These are phyloP conservation scores for Fonsecaea erecta DNA, from an alignment of 2,329 filamentous ascomycete genomes.

Conservation along the genomic window DNA sequence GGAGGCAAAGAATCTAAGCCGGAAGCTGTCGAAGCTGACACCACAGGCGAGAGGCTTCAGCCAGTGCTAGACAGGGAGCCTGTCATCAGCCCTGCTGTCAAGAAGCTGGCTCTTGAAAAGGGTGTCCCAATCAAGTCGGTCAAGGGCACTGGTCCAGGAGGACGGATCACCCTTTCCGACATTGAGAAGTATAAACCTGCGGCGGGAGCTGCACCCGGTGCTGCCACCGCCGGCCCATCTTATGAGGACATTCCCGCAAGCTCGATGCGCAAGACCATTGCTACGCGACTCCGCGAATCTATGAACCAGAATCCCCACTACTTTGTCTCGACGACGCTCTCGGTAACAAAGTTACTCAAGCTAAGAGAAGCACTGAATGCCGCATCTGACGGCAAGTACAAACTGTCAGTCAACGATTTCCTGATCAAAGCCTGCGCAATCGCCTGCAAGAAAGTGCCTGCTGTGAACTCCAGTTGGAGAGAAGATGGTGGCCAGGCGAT, in stretches of 20 bases:
- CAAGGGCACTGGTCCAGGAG: constrained; percentile 85
- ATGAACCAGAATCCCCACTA: constrained; percentile 96
- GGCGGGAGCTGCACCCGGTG: constrained; percentile 51
- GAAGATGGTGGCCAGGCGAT: constrained; percentile 74
- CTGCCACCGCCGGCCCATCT: constrained; percentile 61
- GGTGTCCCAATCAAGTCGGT: constrained; percentile 75
- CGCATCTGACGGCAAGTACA: constrained; percentile 89
- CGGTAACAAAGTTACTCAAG: constrained; percentile 91
- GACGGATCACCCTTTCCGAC: constrained; percentile 88
- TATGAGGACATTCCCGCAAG: constrained; percentile 85
- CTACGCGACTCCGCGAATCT: constrained; percentile 85
- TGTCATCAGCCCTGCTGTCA: constrained; percentile 71
- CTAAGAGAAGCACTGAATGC: constrained; percentile 92
- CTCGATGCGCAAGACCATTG: constrained; percentile 98
- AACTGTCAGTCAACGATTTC: constrained; percentile 99
- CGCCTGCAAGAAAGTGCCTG: constrained; percentile 89
- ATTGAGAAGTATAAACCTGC: constrained; percentile 80
- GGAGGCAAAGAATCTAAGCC: constrained; percentile 57
- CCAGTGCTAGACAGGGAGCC: constrained; percentile 81
- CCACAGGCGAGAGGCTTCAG: constrained; percentile 72
- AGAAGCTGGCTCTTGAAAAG: constrained; percentile 83
- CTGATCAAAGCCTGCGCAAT: constrained; percentile 92
- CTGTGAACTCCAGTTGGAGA: constrained; percentile 93
- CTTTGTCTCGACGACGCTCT: constrained; percentile 90
- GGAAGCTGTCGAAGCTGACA: constrained; percentile 70